phyloP scores from a whole-genome alignment of 2,329 filamentous ascomycete species.

The Colletotrichum sp. region DNA sequence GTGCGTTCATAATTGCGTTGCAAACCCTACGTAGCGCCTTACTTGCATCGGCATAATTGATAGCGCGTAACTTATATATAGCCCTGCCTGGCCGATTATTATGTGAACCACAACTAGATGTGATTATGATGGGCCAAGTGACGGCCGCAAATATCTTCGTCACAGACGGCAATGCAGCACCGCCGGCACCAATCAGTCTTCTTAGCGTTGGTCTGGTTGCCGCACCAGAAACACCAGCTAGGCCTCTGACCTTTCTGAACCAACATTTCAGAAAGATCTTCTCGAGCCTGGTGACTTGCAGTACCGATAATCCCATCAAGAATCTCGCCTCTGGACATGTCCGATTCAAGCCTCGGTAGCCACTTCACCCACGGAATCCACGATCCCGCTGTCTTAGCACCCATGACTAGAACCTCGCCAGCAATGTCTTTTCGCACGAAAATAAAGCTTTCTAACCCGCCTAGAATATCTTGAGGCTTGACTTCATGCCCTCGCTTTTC shows the following conservation, averaged over 20 bases:
- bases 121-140: not conserved
- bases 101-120: not conserved
- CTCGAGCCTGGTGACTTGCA: not conserved
- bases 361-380: conserved; percentile 21
- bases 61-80: not conserved
- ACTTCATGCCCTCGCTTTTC: not conserved
- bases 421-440: conserved; percentile 19
- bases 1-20: not conserved
- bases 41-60: not conserved
- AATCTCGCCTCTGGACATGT: conserved; percentile 3
- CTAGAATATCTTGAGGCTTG: not conserved
- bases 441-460: conserved; percentile 3
- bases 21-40: not conserved
- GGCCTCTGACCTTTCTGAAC: not conserved
- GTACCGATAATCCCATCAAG: not conserved
- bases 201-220: not conserved
- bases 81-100: too few species aligned
- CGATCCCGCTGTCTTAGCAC: not conserved
- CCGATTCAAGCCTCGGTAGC: conserved; percentile 17
- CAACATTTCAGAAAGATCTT: not conserved
- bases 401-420: conserved; percentile 9
- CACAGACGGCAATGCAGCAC: conserved; percentile 13
- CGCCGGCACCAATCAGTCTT: conserved; percentile 9
- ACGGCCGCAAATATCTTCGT: not conserved
- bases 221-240: conserved; percentile 19